Conservation (phyloP, 768 basidiomycete species). For the Paxillus involutus region DNA sequence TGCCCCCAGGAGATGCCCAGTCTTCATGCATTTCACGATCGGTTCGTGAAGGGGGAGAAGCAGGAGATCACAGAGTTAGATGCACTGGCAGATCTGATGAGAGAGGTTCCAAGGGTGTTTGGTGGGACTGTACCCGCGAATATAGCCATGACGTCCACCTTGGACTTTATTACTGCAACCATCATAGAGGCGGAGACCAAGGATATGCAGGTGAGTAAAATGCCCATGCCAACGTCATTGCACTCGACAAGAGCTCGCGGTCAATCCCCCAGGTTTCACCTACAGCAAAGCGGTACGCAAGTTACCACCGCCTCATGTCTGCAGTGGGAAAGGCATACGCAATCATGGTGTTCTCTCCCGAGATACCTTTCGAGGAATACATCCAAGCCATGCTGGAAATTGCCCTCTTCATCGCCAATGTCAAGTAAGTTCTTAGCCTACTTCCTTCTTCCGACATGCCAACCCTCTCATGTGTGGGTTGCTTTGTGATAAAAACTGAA, state of each 20-base stretch:
- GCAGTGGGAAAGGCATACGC: conserved; percentile 36
- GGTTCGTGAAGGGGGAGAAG: conserved; percentile 25
- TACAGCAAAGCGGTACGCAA: conserved; percentile 25
- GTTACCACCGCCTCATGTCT: conserved; percentile 29
- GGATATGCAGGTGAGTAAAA: conserved; percentile 24
- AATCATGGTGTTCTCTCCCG: conserved; percentile 35
- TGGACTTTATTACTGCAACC: conserved; percentile 36
- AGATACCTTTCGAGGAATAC: conserved; percentile 32
- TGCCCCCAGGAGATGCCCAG: conserved; percentile 20
- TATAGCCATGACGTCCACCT: conserved; percentile 34
- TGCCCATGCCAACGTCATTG: neutral
- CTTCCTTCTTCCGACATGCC: neutral
- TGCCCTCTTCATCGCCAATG: conserved; percentile 30
- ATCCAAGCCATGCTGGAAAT: conserved; percentile 40
- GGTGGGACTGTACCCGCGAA: conserved; percentile 27
- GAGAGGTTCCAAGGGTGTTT: conserved; percentile 29
- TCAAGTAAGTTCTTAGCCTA: conserved; percentile 32
- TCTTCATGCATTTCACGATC: conserved; percentile 34
- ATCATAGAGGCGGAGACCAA: conserved; percentile 32
- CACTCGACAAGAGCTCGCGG: neutral
- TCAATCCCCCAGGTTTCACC: conserved; percentile 19
- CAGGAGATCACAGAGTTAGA: conserved; percentile 36
- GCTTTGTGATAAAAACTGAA: too few species aligned
- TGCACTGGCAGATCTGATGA: conserved; percentile 33
- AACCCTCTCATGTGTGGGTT: too few species aligned